These are phyloP conservation scores for Amauroascus niger DNA, from an alignment of 2,329 filamentous ascomycete species.

Conservation along the genomic window DNA sequence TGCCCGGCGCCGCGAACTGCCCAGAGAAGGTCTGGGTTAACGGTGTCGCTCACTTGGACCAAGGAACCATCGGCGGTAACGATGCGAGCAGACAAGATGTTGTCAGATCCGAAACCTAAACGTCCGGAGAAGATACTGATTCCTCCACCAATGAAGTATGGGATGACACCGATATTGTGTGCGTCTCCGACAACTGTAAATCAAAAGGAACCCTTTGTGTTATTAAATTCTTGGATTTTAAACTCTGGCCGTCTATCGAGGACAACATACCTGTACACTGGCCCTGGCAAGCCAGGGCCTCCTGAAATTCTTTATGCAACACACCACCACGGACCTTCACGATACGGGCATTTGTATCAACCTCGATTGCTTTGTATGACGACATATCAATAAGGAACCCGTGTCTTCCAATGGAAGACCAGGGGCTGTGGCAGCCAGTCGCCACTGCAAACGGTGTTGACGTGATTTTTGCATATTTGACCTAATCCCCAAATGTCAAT, in stretches of 20 bases:
- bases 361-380: not conserved
- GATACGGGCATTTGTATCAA: not conserved
- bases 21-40: not conserved
- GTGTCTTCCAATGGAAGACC: not conserved
- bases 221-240: too few relatives aligned
- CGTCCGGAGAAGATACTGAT: not conserved
- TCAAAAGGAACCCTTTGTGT: not conserved
- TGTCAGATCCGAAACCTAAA: not conserved
- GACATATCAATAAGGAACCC: not conserved
- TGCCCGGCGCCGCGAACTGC: not conserved
- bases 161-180: not conserved
- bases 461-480: not conserved
- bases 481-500: not conserved
- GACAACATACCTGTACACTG: not conserved
- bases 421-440: not conserved
- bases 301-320: not conserved
- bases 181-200: not conserved
- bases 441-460: not conserved
- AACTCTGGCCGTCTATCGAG: too few relatives aligned
- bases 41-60: not conserved
- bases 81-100: not conserved
- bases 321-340: not conserved
- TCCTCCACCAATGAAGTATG: not conserved
- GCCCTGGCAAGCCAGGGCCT: not conserved
- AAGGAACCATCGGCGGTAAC: not conserved